Evolutionary conservation across 176 grass and related monocot species (phyloP).

Genomic region (Alloteropsis semialata): DNA sequence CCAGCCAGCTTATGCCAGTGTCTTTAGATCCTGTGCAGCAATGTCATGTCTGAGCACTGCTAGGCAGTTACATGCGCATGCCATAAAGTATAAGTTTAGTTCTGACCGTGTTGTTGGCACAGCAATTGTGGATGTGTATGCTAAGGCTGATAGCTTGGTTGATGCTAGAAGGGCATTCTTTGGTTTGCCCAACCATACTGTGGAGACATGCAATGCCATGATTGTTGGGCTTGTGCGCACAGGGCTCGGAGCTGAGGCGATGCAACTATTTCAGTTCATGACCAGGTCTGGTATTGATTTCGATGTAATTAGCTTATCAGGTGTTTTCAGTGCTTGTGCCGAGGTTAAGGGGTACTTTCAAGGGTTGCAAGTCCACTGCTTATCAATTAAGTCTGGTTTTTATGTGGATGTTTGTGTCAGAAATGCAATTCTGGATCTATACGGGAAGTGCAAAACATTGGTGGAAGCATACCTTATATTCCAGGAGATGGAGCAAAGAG

Average conservation of each 20-base stretch:
- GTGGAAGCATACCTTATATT: constrained; percentile 60
- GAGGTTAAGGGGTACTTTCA: constrained; percentile 55
- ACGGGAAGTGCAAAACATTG: constrained; percentile 83
- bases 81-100: constrained; percentile 70
- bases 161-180: constrained; percentile 67
- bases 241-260: constrained; percentile 46
- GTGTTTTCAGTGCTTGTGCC: constrained; percentile 70
- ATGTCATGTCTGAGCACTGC: constrained; percentile 42
- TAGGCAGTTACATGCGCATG: constrained; percentile 71
- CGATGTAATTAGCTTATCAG: constrained; percentile 70
- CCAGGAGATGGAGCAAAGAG: constrained; percentile 67
- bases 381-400: constrained; percentile 69
- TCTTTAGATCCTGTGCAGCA: constrained; percentile 65
- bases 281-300: constrained; percentile 48
- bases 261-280: constrained; percentile 68
- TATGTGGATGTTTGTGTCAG: constrained; percentile 49
- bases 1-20: constrained; percentile 78
- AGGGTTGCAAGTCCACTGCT: constrained; percentile 69
- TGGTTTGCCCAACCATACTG: constrained; percentile 47
- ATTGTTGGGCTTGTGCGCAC: constrained; percentile 71
- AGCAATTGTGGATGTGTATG: constrained; percentile 82
- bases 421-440: constrained; percentile 84
- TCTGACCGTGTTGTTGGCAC: constrained; percentile 70
- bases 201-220: constrained; percentile 80
- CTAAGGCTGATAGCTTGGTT: constrained; percentile 57